Evolutionary conservation across 176 grass and related monocot species (phyloP).

Genomic region (Eremochloa ophiuroides): DNA sequence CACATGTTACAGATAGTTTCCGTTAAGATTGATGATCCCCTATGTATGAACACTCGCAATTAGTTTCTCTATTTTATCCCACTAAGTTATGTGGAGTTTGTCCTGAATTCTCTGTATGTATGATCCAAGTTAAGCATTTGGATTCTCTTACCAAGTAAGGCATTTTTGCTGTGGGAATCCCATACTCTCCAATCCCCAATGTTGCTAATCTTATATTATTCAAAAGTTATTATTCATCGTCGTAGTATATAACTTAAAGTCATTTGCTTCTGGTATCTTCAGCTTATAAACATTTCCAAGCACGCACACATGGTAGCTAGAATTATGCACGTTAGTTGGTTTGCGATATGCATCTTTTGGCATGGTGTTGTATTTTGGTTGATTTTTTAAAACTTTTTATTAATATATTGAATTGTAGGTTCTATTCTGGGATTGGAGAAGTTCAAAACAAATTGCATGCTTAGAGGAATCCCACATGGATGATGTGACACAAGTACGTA

Average conservation of each 20-base stretch:
- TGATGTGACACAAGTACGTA: constrained; percentile 77
- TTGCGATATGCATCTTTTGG: neutral
- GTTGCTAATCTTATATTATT: neutral
- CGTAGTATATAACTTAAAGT: neutral
- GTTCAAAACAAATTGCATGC: constrained; percentile 73
- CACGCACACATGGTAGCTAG: neutral
- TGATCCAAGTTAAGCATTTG: neutral
- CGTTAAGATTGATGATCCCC: neutral
- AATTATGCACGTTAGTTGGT: neutral
- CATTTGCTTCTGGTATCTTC: neutral
- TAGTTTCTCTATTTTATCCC: neutral
- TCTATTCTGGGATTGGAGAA: constrained; percentile 95
- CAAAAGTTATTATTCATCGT: neutral
- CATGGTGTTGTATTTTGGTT: too few species aligned
- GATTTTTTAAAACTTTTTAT: neutral
- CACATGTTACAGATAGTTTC: too few species aligned
- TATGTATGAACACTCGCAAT: neutral
- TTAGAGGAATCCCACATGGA: constrained; percentile 91
- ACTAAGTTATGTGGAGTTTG: neutral
- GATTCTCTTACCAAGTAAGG: neutral
- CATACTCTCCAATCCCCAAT: neutral
- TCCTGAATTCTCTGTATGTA: neutral
- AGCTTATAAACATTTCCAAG: neutral
- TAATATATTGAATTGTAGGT: constrained; percentile 42
- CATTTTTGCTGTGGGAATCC: neutral